Percentiles rank a stretch among this genome's conserved stretches.
Evolutionary conservation across 208 protist species (phyloP).

Genomic region (Jaenimonas drosophilae): DNA sequence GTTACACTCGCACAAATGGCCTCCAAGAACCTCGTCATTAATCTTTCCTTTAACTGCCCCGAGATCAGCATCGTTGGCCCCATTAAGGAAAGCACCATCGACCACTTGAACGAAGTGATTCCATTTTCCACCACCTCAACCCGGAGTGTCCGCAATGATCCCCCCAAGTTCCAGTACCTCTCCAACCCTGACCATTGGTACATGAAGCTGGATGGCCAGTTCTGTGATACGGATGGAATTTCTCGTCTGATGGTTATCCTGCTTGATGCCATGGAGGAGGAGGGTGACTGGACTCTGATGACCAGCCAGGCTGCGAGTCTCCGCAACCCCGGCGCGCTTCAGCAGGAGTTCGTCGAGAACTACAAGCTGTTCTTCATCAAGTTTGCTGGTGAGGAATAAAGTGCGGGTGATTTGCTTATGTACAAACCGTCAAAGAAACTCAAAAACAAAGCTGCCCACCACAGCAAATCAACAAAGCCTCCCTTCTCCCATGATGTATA

Average conservation of each 20-base stretch:
- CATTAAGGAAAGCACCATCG: slow-evolving; percentile 80
- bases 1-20: too few relatives aligned
- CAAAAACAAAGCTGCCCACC: too few relatives aligned
- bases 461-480: too few relatives aligned
- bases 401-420: background rate
- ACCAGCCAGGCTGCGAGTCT: slow-evolving; percentile 46
- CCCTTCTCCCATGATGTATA: background rate
- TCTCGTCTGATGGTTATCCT: slow-evolving; percentile 75
- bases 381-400: slow-evolving; percentile 37
- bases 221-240: slow-evolving; percentile 71
- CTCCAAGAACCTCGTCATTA: slow-evolving; percentile 58
- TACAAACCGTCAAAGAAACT: too few relatives aligned
- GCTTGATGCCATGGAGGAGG: slow-evolving; percentile 79
- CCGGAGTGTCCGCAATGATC: slow-evolving; percentile 40
- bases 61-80: slow-evolving; percentile 77
- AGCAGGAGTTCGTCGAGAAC: slow-evolving; percentile 57
- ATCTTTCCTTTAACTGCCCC: slow-evolving; percentile 79
- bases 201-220: slow-evolving; percentile 70
- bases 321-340: slow-evolving; percentile 20
- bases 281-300: slow-evolving; percentile 76
- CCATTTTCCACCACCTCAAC: slow-evolving; percentile 69
- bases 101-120: slow-evolving; percentile 71
- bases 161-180: slow-evolving; percentile 63
- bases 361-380: slow-evolving; percentile 78
- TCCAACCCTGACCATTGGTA: slow-evolving; percentile 80